Base-by-base conservation (phyloP, 805 yeast genomes). In the Maudiozyma turicensis region DNA sequence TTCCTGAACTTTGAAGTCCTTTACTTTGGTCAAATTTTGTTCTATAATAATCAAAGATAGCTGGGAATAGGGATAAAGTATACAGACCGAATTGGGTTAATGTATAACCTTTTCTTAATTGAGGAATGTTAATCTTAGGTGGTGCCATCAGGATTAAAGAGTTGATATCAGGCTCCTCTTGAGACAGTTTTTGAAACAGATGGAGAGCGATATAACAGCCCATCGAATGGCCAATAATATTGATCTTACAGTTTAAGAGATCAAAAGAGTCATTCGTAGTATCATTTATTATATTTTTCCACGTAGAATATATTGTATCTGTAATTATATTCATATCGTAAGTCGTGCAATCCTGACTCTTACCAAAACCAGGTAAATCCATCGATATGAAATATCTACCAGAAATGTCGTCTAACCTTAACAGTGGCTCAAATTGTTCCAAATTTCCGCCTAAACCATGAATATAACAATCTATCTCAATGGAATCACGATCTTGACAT, bases 361-460 rank as follows among this genome's bases (percentile, higher is more conserved):
- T 73, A 3, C 98, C 98, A 64, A 87, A 87, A 0, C 97, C 98
- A 1, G 96, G 96, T 46, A 89, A 68, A 62, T 90, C 98, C 13
- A 90, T 56, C 0, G 90, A 78, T 40, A 85, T 59, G 15, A 88
- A 75, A 49, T 79, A 82, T 52, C 80, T 76, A 52, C 81, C 76
- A 54, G 77, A 80, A 34, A 83, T 69, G 54, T 86, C 77, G 46
- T 78, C 70, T 30, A 80, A 81, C 7, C 61, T 48, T 61, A 86
- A 66, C 38, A 86, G 67, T 1, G 83, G 81, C 58, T 86, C 93
- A 63, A 90, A 90, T 63, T 89, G 96, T 26, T 87, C 78, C 61
- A 86, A 70, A 57, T 82, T 91, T 2, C 98, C 98, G 1, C 97
- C 98, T 20, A 91, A 65, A 0, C 98, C 98, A 68, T 89, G 97